Evolutionary conservation across 257 asterid genomes (phyloP).

Genomic region (Solanum phureja): DNA sequence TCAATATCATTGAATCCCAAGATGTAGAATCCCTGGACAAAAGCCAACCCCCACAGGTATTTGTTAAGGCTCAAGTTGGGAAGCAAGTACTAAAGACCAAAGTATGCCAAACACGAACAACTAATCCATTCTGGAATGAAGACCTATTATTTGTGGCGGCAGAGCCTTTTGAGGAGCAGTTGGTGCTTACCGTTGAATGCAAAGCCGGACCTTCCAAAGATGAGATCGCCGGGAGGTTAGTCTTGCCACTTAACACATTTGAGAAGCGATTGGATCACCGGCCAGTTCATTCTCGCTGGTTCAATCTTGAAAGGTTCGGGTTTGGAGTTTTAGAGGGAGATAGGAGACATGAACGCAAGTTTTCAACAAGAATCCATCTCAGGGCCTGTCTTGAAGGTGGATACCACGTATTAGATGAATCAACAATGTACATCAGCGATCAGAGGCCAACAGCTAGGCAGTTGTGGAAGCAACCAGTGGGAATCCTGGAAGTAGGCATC

Average conservation of each 20-base stretch:
- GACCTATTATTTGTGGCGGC: constrained; percentile 61
- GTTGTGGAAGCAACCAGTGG: constrained; percentile 55
- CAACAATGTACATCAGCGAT: neutral
- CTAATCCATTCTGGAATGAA: constrained; percentile 68
- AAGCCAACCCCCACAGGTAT: constrained; percentile 41
- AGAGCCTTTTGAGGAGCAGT: constrained; percentile 71
- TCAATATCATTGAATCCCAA: constrained; percentile 61
- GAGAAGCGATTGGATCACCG: constrained; percentile 54
- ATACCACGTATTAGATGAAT: neutral
- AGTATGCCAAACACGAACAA: constrained; percentile 30
- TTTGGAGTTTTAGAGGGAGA: constrained; percentile 56
- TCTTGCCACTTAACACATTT: constrained; percentile 25
- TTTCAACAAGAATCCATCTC: constrained; percentile 48
- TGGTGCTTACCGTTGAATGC: constrained; percentile 43
- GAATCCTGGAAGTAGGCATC: constrained; percentile 61
- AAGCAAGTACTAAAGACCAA: constrained; percentile 55
- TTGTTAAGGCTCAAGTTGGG: constrained; percentile 66
- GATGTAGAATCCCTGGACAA: constrained; percentile 47
- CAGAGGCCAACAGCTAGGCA: constrained; percentile 38
- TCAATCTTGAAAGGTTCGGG: constrained; percentile 44
- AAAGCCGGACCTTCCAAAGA: constrained; percentile 26
- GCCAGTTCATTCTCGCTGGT: constrained; percentile 50
- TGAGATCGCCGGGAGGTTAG: constrained; percentile 41
- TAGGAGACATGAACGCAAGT: constrained; percentile 43
- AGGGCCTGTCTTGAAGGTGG: constrained; percentile 5